phyloP scores from a whole-genome alignment of 192 early-diverging fungal genomes.

The Lobosporangium transversale region DNA sequence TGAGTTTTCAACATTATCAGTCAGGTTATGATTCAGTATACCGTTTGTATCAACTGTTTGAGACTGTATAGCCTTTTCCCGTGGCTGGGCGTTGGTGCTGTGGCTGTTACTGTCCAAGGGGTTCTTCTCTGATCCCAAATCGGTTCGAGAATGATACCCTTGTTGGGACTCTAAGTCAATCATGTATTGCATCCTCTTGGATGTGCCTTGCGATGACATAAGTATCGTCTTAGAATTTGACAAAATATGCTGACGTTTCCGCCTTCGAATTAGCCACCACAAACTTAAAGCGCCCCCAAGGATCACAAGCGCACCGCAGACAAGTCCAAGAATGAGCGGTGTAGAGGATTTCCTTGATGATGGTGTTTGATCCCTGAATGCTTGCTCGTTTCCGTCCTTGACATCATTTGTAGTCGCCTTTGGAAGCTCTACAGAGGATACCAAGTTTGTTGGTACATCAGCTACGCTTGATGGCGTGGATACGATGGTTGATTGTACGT shows the following conservation, averaged over 20 bases:
- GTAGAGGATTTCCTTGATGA: not conserved
- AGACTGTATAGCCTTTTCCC: too few species aligned
- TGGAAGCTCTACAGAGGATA: not conserved
- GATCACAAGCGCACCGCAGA: not conserved
- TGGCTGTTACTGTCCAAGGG: too few species aligned
- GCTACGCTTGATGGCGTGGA: not conserved
- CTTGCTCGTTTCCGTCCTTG: not conserved
- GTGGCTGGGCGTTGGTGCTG: too few species aligned
- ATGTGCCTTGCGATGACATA: constrained; percentile 9
- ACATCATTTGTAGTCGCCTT: not conserved
- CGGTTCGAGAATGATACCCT: not conserved
- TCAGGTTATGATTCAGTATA: too few species aligned
- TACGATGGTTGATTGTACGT: not conserved
- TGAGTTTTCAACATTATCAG: not conserved
- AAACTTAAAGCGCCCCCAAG: not conserved
- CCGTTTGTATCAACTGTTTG: too few species aligned
- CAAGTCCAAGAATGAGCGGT: constrained; percentile 6
- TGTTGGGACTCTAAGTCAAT: not conserved
- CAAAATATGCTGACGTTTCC: not conserved
- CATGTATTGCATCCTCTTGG: not conserved
- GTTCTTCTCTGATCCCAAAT: not conserved
- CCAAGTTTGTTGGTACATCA: too few species aligned
- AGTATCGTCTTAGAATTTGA: constrained; percentile 6
- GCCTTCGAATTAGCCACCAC: constrained; percentile 17
- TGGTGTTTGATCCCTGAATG: not conserved